Percentiles rank a stretch among this genome's conserved stretches.
Conservation (phyloP, 495 filamentous ascomycete species). For the Penicillium lividum region DNA sequence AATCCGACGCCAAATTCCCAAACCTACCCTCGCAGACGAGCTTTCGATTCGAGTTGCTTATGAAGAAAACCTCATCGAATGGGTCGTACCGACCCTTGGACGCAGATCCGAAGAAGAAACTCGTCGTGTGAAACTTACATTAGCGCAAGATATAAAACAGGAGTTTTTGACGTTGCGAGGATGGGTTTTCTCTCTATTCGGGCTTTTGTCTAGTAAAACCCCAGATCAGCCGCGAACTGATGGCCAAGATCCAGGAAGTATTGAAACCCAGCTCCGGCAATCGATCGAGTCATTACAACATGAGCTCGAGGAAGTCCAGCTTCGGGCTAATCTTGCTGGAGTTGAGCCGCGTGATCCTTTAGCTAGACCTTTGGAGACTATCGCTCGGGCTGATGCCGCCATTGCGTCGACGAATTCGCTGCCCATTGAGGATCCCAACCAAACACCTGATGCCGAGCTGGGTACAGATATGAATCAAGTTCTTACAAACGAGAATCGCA, state of each 20-base stretch:
- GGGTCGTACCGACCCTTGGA: conserved; percentile 46
- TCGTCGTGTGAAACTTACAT: conserved; percentile 39
- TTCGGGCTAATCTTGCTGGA: conserved; percentile 10
- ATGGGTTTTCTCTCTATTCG: conserved; percentile 39
- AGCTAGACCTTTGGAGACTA: conserved; percentile 9
- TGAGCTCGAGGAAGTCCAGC: conserved; percentile 32
- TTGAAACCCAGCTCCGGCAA: conserved; percentile 27
- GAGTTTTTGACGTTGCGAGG: conserved; percentile 34
- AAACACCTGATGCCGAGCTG: conserved; percentile 15
- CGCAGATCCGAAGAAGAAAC: conserved; percentile 46
- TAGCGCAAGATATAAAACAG: conserved; percentile 40
- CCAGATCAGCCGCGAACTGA: conserved; percentile 19
- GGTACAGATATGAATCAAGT: conserved; percentile 28
- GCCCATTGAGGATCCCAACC: neutral
- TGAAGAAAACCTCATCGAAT: conserved; percentile 51
- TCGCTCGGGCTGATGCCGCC: conserved; percentile 9
- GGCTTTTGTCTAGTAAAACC: conserved; percentile 20
- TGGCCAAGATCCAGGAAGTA: conserved; percentile 24
- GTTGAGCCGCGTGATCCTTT: conserved; percentile 6
- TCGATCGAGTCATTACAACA: conserved; percentile 35
- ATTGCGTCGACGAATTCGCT: conserved; percentile 10
- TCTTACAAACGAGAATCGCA: conserved; percentile 38
- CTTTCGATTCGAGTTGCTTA: conserved; percentile 48
- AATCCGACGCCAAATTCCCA: conserved; percentile 46
- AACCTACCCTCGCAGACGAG: conserved; percentile 44